Evolutionary conservation across 768 basidiomycete species (phyloP), one percentile per base, ranked within the genome.

Genomic region (Rhodocollybia butyracea): DNA sequence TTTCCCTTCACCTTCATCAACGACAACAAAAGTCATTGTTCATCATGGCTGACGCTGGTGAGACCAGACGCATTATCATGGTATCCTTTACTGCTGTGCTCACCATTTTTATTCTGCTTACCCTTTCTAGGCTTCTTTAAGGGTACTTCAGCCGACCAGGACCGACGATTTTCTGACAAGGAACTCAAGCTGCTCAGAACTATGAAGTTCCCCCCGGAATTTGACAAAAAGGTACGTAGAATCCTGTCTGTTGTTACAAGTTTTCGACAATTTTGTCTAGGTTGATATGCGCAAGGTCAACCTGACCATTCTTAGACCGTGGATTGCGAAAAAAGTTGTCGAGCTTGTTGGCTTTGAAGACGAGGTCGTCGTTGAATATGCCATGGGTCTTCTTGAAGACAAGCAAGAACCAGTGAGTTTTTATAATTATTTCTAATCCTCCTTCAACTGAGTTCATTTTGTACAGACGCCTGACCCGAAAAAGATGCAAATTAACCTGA

Each of bases 241-340:
- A 19, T 26, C 12, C 24, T 27, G 12, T n/a, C 52, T 12, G 22
- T 39, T 17, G 27, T 31, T 52, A 15, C 5, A 46, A n/a, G 43
- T 26, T 32, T 29, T 24, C 31, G 15, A 1, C 2, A 7, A 42
- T 15, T 32, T 12, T 45, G 21, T 36, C 17, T 40, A 91, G 91
- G 94, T 97, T 42, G 95, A 98, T 68, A 89, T 95, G 83, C 84
- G 91, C 32, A 95, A 98, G 78, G 94, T 98, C 58, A 97, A 98
- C 69, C 63, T 98, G 58, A 76, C 81, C 17, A 94, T 98, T 62
- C 90, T 99, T 66, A 79, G 91, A 57, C 92, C 94, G 2, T 99
- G 97, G 97, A 86, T 98, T 57, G 89, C 91, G 13, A 94, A 93
- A 78, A 90, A 91, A 70, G 88, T 97, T 55, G 82, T 89, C 3